These are phyloP conservation scores for Hypholoma sublateritium DNA, from an alignment of 768 basidiomycete genomes.

Conservation along the genomic window DNA sequence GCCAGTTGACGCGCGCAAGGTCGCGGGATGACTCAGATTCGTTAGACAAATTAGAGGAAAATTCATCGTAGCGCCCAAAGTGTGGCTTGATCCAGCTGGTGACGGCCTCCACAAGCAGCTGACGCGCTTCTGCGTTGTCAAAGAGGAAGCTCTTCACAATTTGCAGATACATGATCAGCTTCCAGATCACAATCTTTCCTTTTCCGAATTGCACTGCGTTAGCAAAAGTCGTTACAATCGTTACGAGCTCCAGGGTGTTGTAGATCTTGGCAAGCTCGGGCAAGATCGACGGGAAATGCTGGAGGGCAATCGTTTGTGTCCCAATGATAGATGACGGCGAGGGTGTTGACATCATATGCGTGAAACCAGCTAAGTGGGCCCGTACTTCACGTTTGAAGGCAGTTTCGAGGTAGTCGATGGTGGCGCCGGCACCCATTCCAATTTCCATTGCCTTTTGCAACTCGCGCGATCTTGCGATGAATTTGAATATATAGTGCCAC, in stretches of 20 bases:
- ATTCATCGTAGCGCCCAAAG: slow-evolving; percentile 91
- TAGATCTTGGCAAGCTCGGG: slow-evolving; percentile 87
- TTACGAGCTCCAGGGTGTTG: slow-evolving; percentile 78
- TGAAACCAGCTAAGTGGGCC: slow-evolving; percentile 76
- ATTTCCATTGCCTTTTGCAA: slow-evolving; percentile 81
- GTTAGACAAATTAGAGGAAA: slow-evolving; percentile 54
- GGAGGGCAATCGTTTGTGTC: slow-evolving; percentile 91
- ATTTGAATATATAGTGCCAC: slow-evolving; percentile 95
- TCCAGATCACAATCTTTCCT: slow-evolving; percentile 91
- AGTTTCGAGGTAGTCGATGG: slow-evolving; percentile 81
- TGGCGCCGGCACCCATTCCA: slow-evolving; percentile 77
- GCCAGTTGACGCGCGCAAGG: slow-evolving; percentile 78
- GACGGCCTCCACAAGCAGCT: slow-evolving; percentile 81
- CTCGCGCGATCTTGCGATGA: slow-evolving; percentile 88
- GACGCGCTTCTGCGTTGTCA: slow-evolving; percentile 76
- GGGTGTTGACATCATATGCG: slow-evolving; percentile 82
- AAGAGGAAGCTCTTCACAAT: slow-evolving; percentile 89
- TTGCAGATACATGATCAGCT: slow-evolving; percentile 91
- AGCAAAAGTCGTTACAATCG: slow-evolving; percentile 84
- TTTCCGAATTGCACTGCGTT: slow-evolving; percentile 76
- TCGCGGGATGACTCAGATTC: slow-evolving; percentile 72
- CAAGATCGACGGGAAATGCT: slow-evolving; percentile 90
- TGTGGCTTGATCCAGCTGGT: slow-evolving; percentile 95
- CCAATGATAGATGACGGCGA: slow-evolving; percentile 89
- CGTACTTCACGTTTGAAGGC: slow-evolving; percentile 84